Evolutionary conservation across 1,139 yeast genomes (phyloP).

Genomic region (Taphrina deformans): DNA sequence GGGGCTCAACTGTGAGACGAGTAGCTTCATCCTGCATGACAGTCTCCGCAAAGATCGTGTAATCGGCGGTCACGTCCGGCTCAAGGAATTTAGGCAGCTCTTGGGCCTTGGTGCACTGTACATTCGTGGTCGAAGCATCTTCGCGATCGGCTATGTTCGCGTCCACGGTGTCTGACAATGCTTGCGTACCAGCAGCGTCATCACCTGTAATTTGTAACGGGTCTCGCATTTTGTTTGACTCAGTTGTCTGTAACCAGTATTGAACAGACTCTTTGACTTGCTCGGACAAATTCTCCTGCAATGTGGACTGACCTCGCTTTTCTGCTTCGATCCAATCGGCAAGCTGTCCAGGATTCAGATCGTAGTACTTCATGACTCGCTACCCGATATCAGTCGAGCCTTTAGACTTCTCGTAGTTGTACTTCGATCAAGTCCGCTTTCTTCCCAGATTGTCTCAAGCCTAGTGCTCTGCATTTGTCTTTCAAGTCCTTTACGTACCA

Average conservation of each 20-base stretch:
- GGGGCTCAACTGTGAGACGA: neutral
- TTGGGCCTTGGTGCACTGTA: neutral
- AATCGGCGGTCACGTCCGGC: neutral
- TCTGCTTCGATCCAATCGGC: neutral
- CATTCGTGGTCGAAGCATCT: neutral
- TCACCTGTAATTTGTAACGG: neutral
- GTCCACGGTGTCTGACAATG: neutral
- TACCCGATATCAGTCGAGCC: neutral
- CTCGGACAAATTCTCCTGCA: neutral
- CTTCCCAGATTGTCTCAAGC: neutral
- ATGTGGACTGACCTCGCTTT: neutral
- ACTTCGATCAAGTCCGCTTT: slow-evolving; percentile 4
- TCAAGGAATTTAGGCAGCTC: neutral
- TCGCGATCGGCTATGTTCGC: neutral
- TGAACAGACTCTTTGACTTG: neutral
- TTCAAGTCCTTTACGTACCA: neutral
- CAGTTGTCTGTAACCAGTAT: neutral
- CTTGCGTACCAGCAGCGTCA: neutral
- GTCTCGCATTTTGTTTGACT: neutral
- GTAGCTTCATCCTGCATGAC: neutral
- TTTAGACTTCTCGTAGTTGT: neutral
- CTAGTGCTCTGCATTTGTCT: neutral
- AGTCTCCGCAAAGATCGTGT: neutral
- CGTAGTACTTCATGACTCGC: neutral
- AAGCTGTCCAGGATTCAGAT: neutral